Evolutionary conservation across 1,284 basidiomycete genomes (phyloP).

Genomic region (Boletus subluridellus): DNA sequence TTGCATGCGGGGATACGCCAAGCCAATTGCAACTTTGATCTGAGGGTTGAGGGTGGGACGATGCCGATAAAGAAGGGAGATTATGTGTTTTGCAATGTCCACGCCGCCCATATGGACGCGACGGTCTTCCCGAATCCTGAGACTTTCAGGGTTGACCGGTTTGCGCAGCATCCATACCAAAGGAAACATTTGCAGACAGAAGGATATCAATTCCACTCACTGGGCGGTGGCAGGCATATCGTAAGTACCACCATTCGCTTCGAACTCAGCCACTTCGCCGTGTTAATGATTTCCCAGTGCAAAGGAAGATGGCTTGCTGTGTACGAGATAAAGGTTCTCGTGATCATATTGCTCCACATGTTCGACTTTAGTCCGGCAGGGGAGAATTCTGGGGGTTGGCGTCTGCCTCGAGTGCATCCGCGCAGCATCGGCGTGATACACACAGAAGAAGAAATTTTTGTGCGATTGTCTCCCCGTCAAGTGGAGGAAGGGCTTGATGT

Average conservation of each 20-base stretch:
- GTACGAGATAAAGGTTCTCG: slow-evolving; percentile 23
- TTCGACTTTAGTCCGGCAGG: slow-evolving; percentile 19
- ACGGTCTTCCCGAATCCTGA: slow-evolving; percentile 11
- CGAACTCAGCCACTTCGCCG: background rate
- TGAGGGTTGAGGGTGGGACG: slow-evolving; percentile 7
- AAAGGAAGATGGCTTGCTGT: slow-evolving; percentile 28
- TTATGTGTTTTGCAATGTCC: slow-evolving; percentile 20
- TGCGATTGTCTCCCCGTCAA: slow-evolving; percentile 10
- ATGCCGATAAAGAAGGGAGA: slow-evolving; percentile 24
- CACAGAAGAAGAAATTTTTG: slow-evolving; percentile 23
- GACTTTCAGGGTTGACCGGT: slow-evolving; percentile 23
- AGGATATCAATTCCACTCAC: slow-evolving; percentile 16
- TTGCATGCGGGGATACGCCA: slow-evolving; percentile 17
- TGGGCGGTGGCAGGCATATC: slow-evolving; percentile 25
- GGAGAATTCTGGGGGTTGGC: slow-evolving; percentile 5
- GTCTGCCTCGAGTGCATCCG: slow-evolving; percentile 13
- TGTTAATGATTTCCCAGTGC: slow-evolving; percentile 16
- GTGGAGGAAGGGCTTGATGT: background rate
- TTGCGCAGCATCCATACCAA: slow-evolving; percentile 20
- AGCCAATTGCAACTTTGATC: slow-evolving; percentile 20
- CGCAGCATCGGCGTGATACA: slow-evolving; percentile 21
- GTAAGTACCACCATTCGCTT: slow-evolving; percentile 11
- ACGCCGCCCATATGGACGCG: slow-evolving; percentile 22
- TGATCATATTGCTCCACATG: slow-evolving; percentile 16
- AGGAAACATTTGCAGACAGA: slow-evolving; percentile 22